Evolutionary conservation across 2,329 filamentous ascomycete genomes (phyloP), one percentile per base, ranked within the genome.

Genomic region (Talaromyces sp.): DNA sequence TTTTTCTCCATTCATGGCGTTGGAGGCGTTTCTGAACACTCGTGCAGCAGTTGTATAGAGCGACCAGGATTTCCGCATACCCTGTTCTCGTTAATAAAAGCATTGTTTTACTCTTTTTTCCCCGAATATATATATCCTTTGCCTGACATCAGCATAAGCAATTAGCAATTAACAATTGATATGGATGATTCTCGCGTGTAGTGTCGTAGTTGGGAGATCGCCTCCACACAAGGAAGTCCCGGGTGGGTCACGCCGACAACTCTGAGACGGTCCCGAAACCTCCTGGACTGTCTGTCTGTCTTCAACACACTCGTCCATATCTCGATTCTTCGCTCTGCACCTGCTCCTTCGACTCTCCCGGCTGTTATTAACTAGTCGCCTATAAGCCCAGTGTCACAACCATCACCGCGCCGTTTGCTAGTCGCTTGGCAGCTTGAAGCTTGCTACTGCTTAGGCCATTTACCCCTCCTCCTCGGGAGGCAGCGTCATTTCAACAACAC

Each of bases 1-100:
- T 9, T 31, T 9, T n/a, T n/a, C 51, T 57, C 33, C 63, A 57
- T 64, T 56, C 36, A 47, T 60, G 62, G 60, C 54, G 59, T 64
- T 59, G 5, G 14, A 31, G 54, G 28, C 52, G 53, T 54, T 30
- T 42, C 54, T 62, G 57, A 50, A 59, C 8, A 51, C 50, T 18
- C 40, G 30, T 53, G 50, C 50, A 47, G 50, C 50, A 53, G 23
- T 8, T 30, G 51, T 3, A 28, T 42, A 50, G 50, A 57, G 50
- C 28, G 27, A 53, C 50, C 56, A 54, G 27, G 44, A 40, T 60
- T 50, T 55, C 31, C 36, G 52, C 31, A 55, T 52, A 52, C 50
- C 44, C 30, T 53, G 28, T 57, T 57, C 33, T 9, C 5, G 42
- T 51, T 56, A 54, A 60, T 57, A 63, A 59, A 62, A 62, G 60